A percentile compares a stretch with the other conserved stretches of the same genome.
Evolutionary conservation across 2,329 filamentous ascomycete species (phyloP).

Genomic region (Ceratocystis ficicola): DNA sequence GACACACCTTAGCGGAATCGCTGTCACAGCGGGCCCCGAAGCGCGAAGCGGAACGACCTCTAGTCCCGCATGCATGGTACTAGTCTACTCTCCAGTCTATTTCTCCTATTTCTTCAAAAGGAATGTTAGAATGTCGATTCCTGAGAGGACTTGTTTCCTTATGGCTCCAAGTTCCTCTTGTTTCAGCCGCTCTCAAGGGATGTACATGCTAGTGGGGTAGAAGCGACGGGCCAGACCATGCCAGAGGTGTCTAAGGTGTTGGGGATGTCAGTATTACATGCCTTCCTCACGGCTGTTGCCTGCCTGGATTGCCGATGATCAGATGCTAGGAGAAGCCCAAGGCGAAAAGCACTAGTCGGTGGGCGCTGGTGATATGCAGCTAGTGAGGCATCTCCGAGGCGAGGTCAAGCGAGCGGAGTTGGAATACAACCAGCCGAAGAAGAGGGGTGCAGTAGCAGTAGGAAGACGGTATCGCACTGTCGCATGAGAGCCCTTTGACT

Average conservation of each 20-base stretch:
- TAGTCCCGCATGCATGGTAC: background rate
- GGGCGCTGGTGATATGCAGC: background rate
- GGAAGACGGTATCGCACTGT: background rate
- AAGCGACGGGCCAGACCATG: background rate
- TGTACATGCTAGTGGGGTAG: background rate
- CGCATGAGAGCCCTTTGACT: background rate
- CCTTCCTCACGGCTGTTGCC: background rate
- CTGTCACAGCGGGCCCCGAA: background rate
- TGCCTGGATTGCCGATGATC: background rate
- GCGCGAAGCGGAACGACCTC: background rate
- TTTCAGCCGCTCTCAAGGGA: background rate
- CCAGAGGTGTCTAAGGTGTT: background rate
- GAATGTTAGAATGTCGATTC: no score
- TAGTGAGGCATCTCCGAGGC: background rate
- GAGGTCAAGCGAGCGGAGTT: background rate
- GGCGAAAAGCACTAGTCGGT: no score
- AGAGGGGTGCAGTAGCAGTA: background rate
- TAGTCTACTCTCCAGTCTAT: background rate
- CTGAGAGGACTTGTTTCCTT: background rate
- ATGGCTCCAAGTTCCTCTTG: background rate
- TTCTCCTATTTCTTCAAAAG: background rate
- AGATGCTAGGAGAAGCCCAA: background rate
- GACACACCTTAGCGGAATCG: background rate
- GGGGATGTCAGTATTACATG: background rate
- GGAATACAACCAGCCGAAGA: background rate